Percentiles rank a stretch among this genome's conserved stretches.
Conservation (phyloP, 495 filamentous ascomycete genomes). For the Trichoderma gamsii region DNA sequence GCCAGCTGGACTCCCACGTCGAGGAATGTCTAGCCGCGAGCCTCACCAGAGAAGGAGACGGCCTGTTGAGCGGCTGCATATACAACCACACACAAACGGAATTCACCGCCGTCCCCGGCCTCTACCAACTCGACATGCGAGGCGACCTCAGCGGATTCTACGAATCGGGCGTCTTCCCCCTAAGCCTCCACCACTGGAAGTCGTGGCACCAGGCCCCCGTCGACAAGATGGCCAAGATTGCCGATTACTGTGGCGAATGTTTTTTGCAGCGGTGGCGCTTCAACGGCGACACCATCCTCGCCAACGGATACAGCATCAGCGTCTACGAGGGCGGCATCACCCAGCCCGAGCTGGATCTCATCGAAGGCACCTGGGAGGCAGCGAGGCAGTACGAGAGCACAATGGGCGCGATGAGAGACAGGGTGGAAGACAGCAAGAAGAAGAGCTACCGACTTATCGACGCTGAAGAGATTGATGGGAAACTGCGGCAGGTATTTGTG, state of each 20-base stretch:
- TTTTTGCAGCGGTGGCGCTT: slow-evolving; percentile 60
- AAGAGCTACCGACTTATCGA: slow-evolving; percentile 33
- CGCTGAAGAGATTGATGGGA: slow-evolving; percentile 21
- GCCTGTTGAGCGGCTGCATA: slow-evolving; percentile 57
- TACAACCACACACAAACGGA: slow-evolving; percentile 48
- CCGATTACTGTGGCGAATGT: slow-evolving; percentile 52
- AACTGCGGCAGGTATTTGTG: slow-evolving; percentile 25
- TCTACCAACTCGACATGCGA: slow-evolving; percentile 59
- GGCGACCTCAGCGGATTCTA: slow-evolving; percentile 57
- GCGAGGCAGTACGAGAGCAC: slow-evolving; percentile 45
- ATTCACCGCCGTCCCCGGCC: slow-evolving; percentile 51
- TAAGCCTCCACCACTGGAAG: slow-evolving; percentile 64
- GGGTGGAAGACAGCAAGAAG: slow-evolving; percentile 24
- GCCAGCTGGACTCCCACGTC: slow-evolving; percentile 46
- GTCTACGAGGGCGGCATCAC: slow-evolving; percentile 46
- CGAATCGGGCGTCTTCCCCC: slow-evolving; percentile 51
- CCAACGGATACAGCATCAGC: slow-evolving; percentile 58
- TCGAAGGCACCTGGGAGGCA: slow-evolving; percentile 59
- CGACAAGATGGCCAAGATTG: slow-evolving; percentile 52
- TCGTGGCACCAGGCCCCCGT: slow-evolving; percentile 45
- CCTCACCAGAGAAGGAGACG: slow-evolving; percentile 50
- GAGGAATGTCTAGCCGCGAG: slow-evolving; percentile 49
- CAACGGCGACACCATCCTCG: slow-evolving; percentile 50
- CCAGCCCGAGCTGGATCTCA: slow-evolving; percentile 46
- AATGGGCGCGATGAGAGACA: slow-evolving; percentile 45